Base-by-base conservation (phyloP, 257 asterid genomes). In the Henckelia pumila region DNA sequence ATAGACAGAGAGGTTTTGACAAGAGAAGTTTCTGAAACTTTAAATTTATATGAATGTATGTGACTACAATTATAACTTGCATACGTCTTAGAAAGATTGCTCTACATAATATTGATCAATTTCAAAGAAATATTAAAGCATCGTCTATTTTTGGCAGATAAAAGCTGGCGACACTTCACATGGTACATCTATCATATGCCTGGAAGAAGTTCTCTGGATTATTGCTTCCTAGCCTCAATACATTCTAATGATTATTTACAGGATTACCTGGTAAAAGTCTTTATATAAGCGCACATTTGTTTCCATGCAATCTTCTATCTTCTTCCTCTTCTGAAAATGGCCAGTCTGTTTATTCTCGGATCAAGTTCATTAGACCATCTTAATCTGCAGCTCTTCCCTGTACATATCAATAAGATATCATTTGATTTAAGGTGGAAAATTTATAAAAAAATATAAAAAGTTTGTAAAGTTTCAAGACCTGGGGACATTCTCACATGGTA, bases 361-460 rank as follows among this genome's bases (percentile, higher is more conserved):
- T 92, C 96, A 6, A 92, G 88, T 62, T 89, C 96, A 53, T 92
- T 92, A 72, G 89, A 92, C 98, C 98, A 89, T 74, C 96, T 85
- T 61, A 92, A 80, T 80, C 98, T 84, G 79, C 96, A 89, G 65
- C 98, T 92, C 75, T 92, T 89, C 20, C 98, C 96, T 92, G 73
- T 59, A 59, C 56, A 49, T 16, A 35, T 32, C 1, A 32, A 32
- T 35, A 35, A 35, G 16, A 8, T 35, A 35, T 32, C 47, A n/a
- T n/a, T n/a, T n/a, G n/a, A 35, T 35, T 35, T 9, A 10, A 35
- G 47, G 47, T 5, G 47, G 47, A 9, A 8, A n/a, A n/a, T n/a
- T n/a, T 5, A 10, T 35, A 8, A 35, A 8, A 9, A 10, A 9
- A 35, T 9, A 35, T 10, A 2, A 1, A 35, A 9, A 35, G 47